Evolutionary conservation across 1,284 basidiomycete species (phyloP).

Genomic region (Naganishia sp.): DNA sequence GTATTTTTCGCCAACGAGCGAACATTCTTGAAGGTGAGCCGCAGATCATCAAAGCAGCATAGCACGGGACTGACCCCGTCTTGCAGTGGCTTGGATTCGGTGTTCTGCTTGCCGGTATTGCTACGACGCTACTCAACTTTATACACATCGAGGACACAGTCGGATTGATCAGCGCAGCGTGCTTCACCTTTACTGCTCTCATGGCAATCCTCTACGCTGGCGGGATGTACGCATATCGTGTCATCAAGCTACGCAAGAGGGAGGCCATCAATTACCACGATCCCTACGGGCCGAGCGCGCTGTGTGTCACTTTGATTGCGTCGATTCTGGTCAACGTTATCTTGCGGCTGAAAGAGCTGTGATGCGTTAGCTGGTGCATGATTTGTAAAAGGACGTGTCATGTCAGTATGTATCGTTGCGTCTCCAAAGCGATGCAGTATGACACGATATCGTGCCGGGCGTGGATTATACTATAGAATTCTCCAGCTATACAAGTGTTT

Average conservation of each 20-base stretch:
- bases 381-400: no score
- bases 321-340: constrained; percentile 76
- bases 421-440: no score
- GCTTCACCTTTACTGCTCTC: constrained; percentile 89
- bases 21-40: constrained; percentile 57
- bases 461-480: no score
- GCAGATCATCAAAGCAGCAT: background rate
- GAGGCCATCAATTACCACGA: constrained; percentile 78
- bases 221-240: constrained; percentile 83
- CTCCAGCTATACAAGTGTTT: no score
- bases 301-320: constrained; percentile 69
- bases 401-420: no score
- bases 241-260: constrained; percentile 70
- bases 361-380: background rate
- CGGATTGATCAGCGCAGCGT: constrained; percentile 77
- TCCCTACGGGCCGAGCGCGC: constrained; percentile 76
- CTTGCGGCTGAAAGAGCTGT: constrained; percentile 51
- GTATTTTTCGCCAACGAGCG: constrained; percentile 94
- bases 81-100: constrained; percentile 82
- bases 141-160: constrained; percentile 69
- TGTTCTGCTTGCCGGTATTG: constrained; percentile 83
- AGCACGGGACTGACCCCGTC: background rate
- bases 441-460: no score
- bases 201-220: constrained; percentile 85
- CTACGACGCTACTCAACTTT: constrained; percentile 89